Base-by-base conservation (phyloP, 768 basidiomycete genomes). In the Cantharellus cinnabarinus region DNA sequence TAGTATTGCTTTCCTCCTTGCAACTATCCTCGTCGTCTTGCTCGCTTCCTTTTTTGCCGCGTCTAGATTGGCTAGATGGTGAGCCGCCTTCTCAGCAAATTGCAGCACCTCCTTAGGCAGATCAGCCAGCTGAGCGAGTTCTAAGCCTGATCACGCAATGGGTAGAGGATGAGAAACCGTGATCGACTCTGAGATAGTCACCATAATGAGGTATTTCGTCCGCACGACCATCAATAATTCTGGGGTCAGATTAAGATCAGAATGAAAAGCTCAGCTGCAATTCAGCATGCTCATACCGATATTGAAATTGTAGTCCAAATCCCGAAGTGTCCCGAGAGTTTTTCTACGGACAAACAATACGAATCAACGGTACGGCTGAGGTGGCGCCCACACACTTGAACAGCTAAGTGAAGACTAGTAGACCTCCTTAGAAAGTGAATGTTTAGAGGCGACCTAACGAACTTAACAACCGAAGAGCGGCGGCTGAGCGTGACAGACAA, bases 61-160 rank as follows among this genome's bases (percentile, higher is more conserved):
- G 59, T 86, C 79, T 4, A 81, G 68, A 29, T 77, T 77, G 2
- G 75, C 70, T 5, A 95, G 76, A 4, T 69, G 71, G 10, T 74
- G 72, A 2, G 88, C 78, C 0, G 87, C 78, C 59, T 78, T 72
- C 60, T 70, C 76, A 3, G 77, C 82, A 67, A 85, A 81, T 3
- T 65, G 62, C 48, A 91, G 67, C 7, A 94, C 79, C 53, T 85
- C 78, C 0, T 68, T 62, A 0, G 94, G 94, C 0, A 99, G 73
- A 65, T 91, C 89, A 0, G 89, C 91, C 3, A 94, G 76, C 53
- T 79, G 79, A 7, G 93, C 91, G 37, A 97, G 77, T 64, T 95
- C 86, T 5, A 99, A 73, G 2, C 94, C 93, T 93, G 62, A 48
- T 29, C 44, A 10, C 1, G 44, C 44, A 48, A 29, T 10, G 10